These are phyloP conservation scores for Leishmania martiniquensis DNA, from an alignment of 208 protist species.

Conservation along the genomic window DNA sequence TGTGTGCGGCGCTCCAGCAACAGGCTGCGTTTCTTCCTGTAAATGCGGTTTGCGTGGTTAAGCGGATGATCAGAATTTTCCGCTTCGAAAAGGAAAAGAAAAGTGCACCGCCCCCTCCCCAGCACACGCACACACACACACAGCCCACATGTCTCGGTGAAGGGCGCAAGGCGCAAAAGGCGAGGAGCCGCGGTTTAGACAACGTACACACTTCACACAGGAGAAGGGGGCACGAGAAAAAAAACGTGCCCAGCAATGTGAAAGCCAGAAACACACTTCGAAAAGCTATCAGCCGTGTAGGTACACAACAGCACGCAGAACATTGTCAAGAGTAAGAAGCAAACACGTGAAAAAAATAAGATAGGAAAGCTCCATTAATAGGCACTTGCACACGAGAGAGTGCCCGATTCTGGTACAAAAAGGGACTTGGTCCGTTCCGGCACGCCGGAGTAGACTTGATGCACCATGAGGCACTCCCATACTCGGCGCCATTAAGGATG, in stretches of 20 bases:
- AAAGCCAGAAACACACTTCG: conserved; percentile 10
- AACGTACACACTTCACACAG: background rate
- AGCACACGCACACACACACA: too few relatives aligned
- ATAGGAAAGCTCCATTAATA: conserved; percentile 1
- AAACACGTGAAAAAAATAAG: background rate
- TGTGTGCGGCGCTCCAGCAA: background rate
- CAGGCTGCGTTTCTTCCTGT: background rate
- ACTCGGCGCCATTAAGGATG: background rate
- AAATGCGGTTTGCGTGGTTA: background rate
- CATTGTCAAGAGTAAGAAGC: background rate
- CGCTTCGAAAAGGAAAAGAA: conserved; percentile 3
- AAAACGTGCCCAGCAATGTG: conserved; percentile 13
- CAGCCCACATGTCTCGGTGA: background rate
- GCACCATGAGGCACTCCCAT: background rate
- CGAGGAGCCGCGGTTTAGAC: background rate
- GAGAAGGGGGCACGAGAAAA: background rate
- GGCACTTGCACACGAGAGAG: conserved; percentile 1
- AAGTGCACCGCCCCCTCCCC: background rate
- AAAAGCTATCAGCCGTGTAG: background rate
- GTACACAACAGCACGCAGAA: conserved; percentile 3
- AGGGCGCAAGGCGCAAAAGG: background rate
- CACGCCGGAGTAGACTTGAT: background rate
- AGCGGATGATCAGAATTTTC: background rate
- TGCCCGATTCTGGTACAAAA: background rate
- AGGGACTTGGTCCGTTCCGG: background rate